Evolutionary conservation across 192 early-diverging fungal genomes (phyloP), one percentile per base, ranked within the genome.

Genomic region (Martensiomyces pterosporus): DNA sequence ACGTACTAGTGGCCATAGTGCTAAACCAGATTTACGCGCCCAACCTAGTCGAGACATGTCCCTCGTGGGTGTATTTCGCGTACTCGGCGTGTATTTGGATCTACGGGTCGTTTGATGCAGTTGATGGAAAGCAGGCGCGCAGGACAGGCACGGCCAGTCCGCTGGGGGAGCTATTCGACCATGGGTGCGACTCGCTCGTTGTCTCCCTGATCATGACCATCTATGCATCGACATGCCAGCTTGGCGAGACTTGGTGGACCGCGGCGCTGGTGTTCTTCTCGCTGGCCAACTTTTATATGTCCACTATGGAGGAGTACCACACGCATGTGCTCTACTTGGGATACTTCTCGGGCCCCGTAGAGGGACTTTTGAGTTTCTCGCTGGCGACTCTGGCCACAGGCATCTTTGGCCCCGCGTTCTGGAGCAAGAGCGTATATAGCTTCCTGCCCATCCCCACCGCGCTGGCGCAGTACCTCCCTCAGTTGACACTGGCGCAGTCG

Each of bases 61-160:
- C 91, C 16, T 52, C 72, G 37, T 97, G 91, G 91, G 82, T 86
- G 18, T 91, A 93, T 62, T 82, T 75, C 75, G 76, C 78, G 77
- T 88, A 80, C 66, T 69, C 79, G 37, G 49, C 85, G 29, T 90
- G 92, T 19, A 63, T 97, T 13, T 97, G 87, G 64, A 70, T 88
- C 13, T 97, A 97, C 64, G 88, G 87, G 57, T 88, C 86, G 18
- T 78, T 93, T 43, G 93, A 97, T 60, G 90, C 90, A 22, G 89
- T 97, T 64, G 94, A 97, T 55, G 94, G 94, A 17, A 94, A 94
- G 67, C 94, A 97, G 64, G 94, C 94, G 16, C 78, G 94, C 39
- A 77, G 90, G 39, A 94, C 92, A 16, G 87, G 87, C 38, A 79
- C 89, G 6, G 83, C 83, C 0, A 88, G 90, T 16, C 94, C 94